Evolutionary conservation across 2,329 filamentous ascomycete genomes (phyloP).

Genomic region (Aspergillus costaricaensis): DNA sequence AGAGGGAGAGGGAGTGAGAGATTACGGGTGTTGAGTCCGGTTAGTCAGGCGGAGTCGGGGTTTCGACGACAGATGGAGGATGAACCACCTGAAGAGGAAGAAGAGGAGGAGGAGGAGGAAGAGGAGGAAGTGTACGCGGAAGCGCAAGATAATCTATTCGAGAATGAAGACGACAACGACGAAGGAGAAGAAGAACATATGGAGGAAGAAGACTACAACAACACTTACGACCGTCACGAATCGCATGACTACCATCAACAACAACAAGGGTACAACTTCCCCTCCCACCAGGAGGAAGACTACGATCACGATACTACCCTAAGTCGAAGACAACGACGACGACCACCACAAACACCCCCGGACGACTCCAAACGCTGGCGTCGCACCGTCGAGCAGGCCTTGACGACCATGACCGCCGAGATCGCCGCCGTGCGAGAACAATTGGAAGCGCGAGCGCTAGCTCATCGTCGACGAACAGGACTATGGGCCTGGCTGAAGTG

Average conservation of each 20-base stretch:
- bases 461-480: conserved; percentile 65
- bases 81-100: conserved; percentile 36
- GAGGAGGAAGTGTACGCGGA: conserved; percentile 41
- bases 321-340: conserved; percentile 13
- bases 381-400: conserved; percentile 76
- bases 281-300: conserved; percentile 14
- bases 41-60: conserved; percentile 70
- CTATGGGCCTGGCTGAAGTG: conserved; percentile 71
- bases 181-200: neutral
- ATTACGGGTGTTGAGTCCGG: conserved; percentile 76
- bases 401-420: conserved; percentile 89
- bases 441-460: conserved; percentile 74
- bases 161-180: conserved; percentile 22
- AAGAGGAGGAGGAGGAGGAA: conserved; percentile 28
- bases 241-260: conserved; percentile 3
- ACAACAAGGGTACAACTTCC: conserved; percentile 4
- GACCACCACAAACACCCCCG: conserved; percentile 9
- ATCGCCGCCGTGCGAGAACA: conserved; percentile 91
- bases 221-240: conserved; percentile 6
- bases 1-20: conserved; percentile 39
- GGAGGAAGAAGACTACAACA: conserved; percentile 1
- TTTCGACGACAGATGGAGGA: conserved; percentile 36
- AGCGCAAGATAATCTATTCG: conserved; percentile 38
- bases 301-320: conserved; percentile 14
- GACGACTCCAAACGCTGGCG: conserved; percentile 65